Base-by-base conservation (phyloP, 2,329 filamentous ascomycete genomes). In the Cladosporium halotolerans region DNA sequence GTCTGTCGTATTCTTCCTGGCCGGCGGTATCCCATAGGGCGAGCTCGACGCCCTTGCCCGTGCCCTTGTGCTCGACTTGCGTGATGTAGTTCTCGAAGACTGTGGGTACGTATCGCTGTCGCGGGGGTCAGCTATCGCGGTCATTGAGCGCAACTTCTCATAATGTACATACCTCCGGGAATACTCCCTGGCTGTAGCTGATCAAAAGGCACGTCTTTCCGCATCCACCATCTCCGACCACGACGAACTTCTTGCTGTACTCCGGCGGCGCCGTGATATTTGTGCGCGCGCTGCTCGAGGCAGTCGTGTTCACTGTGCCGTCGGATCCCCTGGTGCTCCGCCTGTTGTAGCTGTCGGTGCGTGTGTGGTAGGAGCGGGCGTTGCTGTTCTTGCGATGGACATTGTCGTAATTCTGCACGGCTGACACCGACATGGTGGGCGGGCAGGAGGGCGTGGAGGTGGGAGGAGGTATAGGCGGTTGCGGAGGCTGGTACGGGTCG, bases 11-110 rank as follows among this genome's bases (percentile, higher is more conserved):
- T 75, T 97, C 93, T 73, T 99, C 93, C 73, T 99, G 93, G 38
- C 93, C 93, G 64, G 93, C 93, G 28, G 93, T 99, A 73, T 99
- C 93, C 93, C 93, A 99, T 49, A 99, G 81, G 39, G 93, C 93
- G 57, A 99, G 82, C 76, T 99, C 93, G 62, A 99, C 90, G 54
- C 86, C 91, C 79, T 96, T 97, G 67, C 92, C 91, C 10, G 86
- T 88, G 42, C 84, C 82, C 60, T 84, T 83, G 74, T 99, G 93
- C 56, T 85, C 87, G 54, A 92, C 95, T 72, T 96, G 92, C 52
- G 93, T 96, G 75, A 99, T 97, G 81, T 99, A 99, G 78, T 99
- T 99, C 70, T 99, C 93, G 71, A 99, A 99, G 49, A 99, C 93
- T 2, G 93, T 99, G 3, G 93, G 93, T 39, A 99, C 93, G 66